Evolutionary conservation across 148 eudicot species (phyloP), one percentile per base, ranked within the genome.

Genomic region (Fagopyrum esculentum): DNA sequence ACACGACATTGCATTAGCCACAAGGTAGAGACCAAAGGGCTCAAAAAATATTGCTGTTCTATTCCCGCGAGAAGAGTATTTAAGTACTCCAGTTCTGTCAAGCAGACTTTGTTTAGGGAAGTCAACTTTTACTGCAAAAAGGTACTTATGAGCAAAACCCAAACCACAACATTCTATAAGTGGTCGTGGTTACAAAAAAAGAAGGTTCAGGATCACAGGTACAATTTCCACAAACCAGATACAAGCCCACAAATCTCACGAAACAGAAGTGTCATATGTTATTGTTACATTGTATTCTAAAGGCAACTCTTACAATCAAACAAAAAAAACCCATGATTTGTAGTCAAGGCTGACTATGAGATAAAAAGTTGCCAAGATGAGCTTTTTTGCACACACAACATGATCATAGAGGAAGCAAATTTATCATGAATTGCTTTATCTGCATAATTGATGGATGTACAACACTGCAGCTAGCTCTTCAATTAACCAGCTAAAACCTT

Each of bases 401-500:
- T n/a, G 30, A 57, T 22, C 63, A 55, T 10, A 57, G 63, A 57
- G 63, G 30, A 6, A 17, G 30, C 7, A 57, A 26, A 57, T 6
- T 10, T 4, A 56, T 1, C 61, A 56, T 19, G 29, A 6, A 17
- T 56, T 56, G 13, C 19, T 56, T 17, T 17, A 57, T 5, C 11
- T 6, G n/a, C 8, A 57, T 16, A 17, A 57, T 57, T 57, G 63
- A 57, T 22, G 19, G 9, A n/a, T 55, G 17, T 4, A 17, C 59
- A 54, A 54, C 59, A 54, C 59, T 16, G 59, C 59, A 15, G 19
- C 22, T 19, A 57, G 30, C 19, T 15, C 73, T n/a, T 6, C 13
- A 43, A 43, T 9, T 43, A 45, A 45, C 71, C 71, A 2, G 2
- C 66, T 85, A 86, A 88, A 90, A 82, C 85, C 71, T 83, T 78